Base-by-base conservation (phyloP, 2,329 filamentous ascomycete genomes). In the Colletotrichum truncatum region DNA sequence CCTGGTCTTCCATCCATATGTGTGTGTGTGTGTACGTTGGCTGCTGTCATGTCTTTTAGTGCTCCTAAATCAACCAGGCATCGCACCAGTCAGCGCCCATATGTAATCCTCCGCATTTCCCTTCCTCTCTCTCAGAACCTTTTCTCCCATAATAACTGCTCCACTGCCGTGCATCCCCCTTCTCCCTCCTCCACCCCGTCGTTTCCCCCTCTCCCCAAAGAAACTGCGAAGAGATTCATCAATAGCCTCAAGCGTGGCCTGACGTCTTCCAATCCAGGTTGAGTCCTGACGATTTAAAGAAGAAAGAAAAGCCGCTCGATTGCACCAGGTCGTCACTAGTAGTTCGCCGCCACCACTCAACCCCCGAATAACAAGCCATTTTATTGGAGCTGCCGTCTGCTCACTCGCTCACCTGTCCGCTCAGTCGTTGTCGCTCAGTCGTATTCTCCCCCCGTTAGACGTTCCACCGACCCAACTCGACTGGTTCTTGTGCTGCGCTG, bases 71-170 rank as follows among this genome's bases (percentile, higher is more conserved):
- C 16, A 49, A 28, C n/a, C 46, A 49, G 34, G 46, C 46, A 49
- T 49, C 46, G 23, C 61, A 59, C 23, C 61, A 36, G 54, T 43
- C 21, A 62, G 21, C 26, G 34, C 39, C 32, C 57, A 21, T 41
- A 34, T 54, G 41, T 16, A 53, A 43, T 62, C 62, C 62, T 65
- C 57, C 61, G 61, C 55, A 64, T 60, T 54, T 61, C 41, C 48
- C 39, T 16, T 53, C 46, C 48, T 26, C 14, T 28, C 14, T 49
- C 54, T 11, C 11, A n/a, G 61, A 8, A 21, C 49, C 25, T 18
- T 32, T 41, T 55, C 51, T 59, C 41, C 56, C 66, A 66, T 62
- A 61, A 66, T 56, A 61, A 67, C 48, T 61, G 62, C 66, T 62
- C 66, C 66, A 67, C 63, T 56, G 57, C 62, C 56, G 38, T 61